phyloP scores from a whole-genome alignment of 306 rosid genomes.

The Quercus variabilis region DNA sequence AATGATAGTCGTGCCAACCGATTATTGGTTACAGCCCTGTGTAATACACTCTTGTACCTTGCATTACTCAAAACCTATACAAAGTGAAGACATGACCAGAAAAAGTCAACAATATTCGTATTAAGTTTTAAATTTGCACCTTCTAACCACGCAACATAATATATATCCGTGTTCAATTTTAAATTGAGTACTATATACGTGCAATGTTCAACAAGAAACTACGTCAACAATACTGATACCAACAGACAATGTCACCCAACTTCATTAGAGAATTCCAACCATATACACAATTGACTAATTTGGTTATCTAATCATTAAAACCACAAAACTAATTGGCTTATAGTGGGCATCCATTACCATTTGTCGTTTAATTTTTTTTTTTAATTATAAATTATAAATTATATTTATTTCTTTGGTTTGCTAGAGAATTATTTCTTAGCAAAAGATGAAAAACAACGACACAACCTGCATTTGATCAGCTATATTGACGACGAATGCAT shows the following conservation, averaged over 20 bases:
- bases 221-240: too few relatives aligned
- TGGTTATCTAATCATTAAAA: not conserved
- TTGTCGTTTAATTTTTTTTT: too few relatives aligned
- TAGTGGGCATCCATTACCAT: too few relatives aligned
- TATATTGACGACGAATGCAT: conserved; percentile 16
- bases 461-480: conserved; percentile 22
- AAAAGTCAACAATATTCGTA: too few relatives aligned
- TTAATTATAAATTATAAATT: not conserved
- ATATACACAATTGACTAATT: too few relatives aligned
- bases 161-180: too few relatives aligned
- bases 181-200: too few relatives aligned
- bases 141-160: too few relatives aligned
- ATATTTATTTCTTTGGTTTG: not conserved
- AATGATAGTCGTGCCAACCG: conserved; percentile 14
- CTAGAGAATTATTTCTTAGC: not conserved
- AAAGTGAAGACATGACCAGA: not conserved
- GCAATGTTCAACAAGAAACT: too few relatives aligned
- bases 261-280: too few relatives aligned
- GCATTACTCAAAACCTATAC: conserved; percentile 36
- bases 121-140: too few relatives aligned
- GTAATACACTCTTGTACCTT: conserved; percentile 39
- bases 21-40: conserved; percentile 37
- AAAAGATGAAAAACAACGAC: not conserved
- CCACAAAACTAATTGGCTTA: not conserved
- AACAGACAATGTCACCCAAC: too few relatives aligned